Percentiles rank a stretch among this genome's conserved stretches.
Conservation (phyloP, 2,329 filamentous ascomycete species). For the Atkinsonella texensis region DNA sequence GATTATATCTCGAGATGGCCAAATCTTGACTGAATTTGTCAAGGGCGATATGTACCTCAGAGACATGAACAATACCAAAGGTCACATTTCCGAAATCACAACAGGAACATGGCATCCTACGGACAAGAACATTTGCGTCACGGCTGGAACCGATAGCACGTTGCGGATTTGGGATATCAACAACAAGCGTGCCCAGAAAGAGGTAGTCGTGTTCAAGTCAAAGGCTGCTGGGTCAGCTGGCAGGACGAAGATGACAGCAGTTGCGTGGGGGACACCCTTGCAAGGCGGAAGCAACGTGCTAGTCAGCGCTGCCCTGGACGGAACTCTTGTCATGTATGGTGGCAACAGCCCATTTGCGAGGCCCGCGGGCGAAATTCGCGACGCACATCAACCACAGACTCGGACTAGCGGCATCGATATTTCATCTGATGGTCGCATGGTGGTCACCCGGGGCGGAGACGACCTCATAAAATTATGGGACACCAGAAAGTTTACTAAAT, state of each 20-base stretch:
- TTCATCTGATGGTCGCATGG: constrained; percentile 78
- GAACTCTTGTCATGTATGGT: constrained; percentile 81
- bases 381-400: constrained; percentile 70
- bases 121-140: constrained; percentile 74
- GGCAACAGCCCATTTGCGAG: constrained; percentile 78
- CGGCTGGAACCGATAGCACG: constrained; percentile 89
- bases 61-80: constrained; percentile 96
- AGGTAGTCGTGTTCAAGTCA: constrained; percentile 93
- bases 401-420: constrained; percentile 92
- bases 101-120: constrained; percentile 85
- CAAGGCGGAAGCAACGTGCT: constrained; percentile 72
- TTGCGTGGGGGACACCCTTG: constrained; percentile 68
- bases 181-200: constrained; percentile 76
- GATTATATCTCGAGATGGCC: constrained; percentile 80
- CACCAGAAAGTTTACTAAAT: constrained; percentile 85
- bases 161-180: constrained; percentile 96
- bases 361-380: constrained; percentile 69
- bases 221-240: constrained; percentile 78
- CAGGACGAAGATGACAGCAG: constrained; percentile 84
- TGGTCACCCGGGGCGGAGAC: constrained; percentile 85
- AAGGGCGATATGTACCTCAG: constrained; percentile 98
- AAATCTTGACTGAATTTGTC: constrained; percentile 73
- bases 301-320: constrained; percentile 75
- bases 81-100: constrained; percentile 85
- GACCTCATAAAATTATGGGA: constrained; percentile 95